Base-by-base conservation (phyloP, 2,329 filamentous ascomycete species). In the Fusarium sp. region DNA sequence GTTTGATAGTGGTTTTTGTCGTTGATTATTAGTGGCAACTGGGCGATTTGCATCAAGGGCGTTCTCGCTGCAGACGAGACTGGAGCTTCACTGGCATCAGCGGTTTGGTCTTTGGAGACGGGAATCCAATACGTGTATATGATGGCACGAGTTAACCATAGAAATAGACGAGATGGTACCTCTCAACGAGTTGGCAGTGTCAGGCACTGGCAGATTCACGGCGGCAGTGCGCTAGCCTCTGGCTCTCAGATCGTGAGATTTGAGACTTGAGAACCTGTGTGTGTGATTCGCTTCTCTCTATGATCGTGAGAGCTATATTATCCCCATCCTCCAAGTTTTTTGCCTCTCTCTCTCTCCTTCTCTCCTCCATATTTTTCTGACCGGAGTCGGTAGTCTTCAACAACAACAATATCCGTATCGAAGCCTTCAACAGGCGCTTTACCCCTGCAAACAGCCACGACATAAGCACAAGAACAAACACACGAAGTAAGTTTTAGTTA, bases 151-250 rank as follows among this genome's bases (percentile, higher is more conserved):
- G 65, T 63, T 25, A 19, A 53, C 19, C 56, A 75, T 76, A 77
- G 70, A 76, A 64, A 77, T 78, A 78, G 76, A 78, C 38, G 47
- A 61, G 64, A 60, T 67, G 37, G 12, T 44, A 59, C 50, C n/a
- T 57, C 66, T n/a, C 37, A 44, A 28, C 13, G 28, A 16, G 19
- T 19, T 25, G 11, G 35, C 25, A 13, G 28, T 52, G 37, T 12
- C 12, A 30, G n/a, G 42, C n/a, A 25, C 21, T 35, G 16, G 15
- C 35, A 12, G 25, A n/a, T 25, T 16, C 35, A 19, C 32, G 10
- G 30, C 15, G 54, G 40, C 32, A 19, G 23, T 35, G 23, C 16
- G 13, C 21, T 33, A 30, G 19, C 23, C 23, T 19, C 33, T 59
- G 23, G 5, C 21, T 33, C 33, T 23, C 6, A 19, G 9, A 9